These are phyloP conservation scores for Colletotrichum sp. DNA, from an alignment of 2,329 filamentous ascomycete species.

Conservation along the genomic window DNA sequence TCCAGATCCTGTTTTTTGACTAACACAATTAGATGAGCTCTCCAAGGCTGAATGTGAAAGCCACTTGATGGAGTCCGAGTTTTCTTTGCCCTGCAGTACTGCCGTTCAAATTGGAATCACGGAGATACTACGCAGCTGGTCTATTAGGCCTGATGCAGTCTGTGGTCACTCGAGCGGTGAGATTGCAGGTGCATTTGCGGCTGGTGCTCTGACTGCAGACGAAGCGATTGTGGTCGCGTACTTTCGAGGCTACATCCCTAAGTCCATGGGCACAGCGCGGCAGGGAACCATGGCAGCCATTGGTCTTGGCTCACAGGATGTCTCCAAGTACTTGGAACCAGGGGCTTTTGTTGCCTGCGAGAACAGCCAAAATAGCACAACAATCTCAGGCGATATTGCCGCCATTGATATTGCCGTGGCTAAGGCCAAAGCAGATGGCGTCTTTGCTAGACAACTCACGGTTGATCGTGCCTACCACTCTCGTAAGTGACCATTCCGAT, in stretches of 20 bases:
- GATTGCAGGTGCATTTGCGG: constrained; percentile 48
- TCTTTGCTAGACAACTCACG: constrained; percentile 34
- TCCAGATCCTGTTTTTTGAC: background rate
- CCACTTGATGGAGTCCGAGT: constrained; percentile 6
- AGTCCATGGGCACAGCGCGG: background rate
- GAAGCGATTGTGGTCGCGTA: constrained; percentile 43
- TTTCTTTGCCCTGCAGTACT: constrained; percentile 38
- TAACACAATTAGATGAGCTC: constrained; percentile 11
- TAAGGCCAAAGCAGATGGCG: constrained; percentile 29
- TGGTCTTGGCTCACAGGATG: constrained; percentile 34
- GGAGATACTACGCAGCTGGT: constrained; percentile 35
- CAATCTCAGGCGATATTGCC: constrained; percentile 26
- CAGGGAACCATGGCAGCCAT: constrained; percentile 42
- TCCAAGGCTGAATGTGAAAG: background rate
- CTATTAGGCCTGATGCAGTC: constrained; percentile 35
- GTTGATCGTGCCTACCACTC: constrained; percentile 49
- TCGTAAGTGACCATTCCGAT: background rate
- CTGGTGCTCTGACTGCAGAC: constrained; percentile 34
- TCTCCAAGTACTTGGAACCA: constrained; percentile 27
- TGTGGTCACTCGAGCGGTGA: constrained; percentile 50
- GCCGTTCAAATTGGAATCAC: constrained; percentile 45
- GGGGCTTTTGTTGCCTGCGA: constrained; percentile 32
- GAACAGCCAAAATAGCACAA: constrained; percentile 33
- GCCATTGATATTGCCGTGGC: constrained; percentile 27
- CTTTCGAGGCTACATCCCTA: constrained; percentile 35